phyloP scores from a whole-genome alignment of 2,329 filamentous ascomycete species.

The Akanthomyces muscarius region DNA sequence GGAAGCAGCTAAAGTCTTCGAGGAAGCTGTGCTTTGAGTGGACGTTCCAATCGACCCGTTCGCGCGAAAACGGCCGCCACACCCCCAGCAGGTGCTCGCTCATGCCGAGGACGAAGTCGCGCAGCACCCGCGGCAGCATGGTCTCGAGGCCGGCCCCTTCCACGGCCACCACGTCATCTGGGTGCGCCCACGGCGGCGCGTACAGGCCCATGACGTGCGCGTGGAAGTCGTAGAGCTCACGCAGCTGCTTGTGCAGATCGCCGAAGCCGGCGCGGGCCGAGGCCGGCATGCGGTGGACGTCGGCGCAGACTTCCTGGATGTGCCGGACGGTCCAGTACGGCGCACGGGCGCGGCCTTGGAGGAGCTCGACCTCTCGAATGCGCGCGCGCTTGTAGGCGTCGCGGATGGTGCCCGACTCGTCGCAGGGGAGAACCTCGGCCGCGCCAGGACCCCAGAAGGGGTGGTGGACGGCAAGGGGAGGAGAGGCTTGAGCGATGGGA shows the following conservation, averaged over 20 bases:
- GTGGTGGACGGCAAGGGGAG: not conserved
- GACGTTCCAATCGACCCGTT: not conserved
- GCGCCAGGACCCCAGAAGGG: not conserved
- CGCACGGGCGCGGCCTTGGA: not conserved
- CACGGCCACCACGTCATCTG: not conserved
- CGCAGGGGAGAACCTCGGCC: not conserved
- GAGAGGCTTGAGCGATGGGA: not conserved
- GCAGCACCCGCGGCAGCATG: not conserved
- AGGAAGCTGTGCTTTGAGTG: not conserved
- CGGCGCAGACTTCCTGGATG: conserved; percentile 7
- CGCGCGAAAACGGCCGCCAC: conserved; percentile 9
- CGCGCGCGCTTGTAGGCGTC: not conserved
- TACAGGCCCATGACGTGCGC: not conserved
- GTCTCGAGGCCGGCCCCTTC: not conserved
- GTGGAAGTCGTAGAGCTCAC: conserved; percentile 9
- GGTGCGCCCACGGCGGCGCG: not conserved
- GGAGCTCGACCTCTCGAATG: not conserved
- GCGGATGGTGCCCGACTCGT: not conserved
- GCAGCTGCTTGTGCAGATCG: conserved; percentile 15
- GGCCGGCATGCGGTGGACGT: conserved; percentile 5
- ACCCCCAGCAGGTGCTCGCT: not conserved
- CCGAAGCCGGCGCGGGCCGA: not conserved
- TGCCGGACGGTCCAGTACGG: not conserved
- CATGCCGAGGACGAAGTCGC: conserved; percentile 11
- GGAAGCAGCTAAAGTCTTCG: conserved; percentile 14